These are phyloP conservation scores for Aspergillus carlsbadensis DNA, from an alignment of 495 filamentous ascomycete species.

Conservation along the genomic window DNA sequence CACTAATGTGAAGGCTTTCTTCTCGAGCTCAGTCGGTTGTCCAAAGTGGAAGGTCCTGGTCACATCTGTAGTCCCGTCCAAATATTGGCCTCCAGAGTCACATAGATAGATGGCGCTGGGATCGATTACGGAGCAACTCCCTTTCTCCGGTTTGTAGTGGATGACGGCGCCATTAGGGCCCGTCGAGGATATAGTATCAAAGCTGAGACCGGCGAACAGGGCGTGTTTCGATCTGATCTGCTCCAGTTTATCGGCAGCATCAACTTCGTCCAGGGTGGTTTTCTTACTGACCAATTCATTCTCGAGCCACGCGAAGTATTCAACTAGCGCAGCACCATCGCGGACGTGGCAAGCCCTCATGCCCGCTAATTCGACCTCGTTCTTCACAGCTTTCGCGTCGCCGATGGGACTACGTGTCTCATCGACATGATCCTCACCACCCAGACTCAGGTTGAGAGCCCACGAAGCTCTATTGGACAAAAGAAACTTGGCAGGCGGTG, in stretches of 20 bases:
- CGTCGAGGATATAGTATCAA: constrained; percentile 93
- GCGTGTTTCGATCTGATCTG: constrained; percentile 75
- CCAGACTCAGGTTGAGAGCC: constrained; percentile 84
- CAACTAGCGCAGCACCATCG: constrained; percentile 86
- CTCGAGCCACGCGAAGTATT: constrained; percentile 98
- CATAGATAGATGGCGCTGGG: constrained; percentile 89
- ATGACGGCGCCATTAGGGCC: constrained; percentile 95
- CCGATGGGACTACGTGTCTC: constrained; percentile 83
- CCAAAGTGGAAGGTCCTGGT: constrained; percentile 94
- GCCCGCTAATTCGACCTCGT: constrained; percentile 83
- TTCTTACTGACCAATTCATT: constrained; percentile 76
- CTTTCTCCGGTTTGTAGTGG: constrained; percentile 91
- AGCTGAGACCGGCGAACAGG: constrained; percentile 87
- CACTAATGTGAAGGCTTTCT: constrained; percentile 90
- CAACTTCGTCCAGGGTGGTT: constrained; percentile 78
- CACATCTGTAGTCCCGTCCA: constrained; percentile 95
- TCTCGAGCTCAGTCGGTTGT: constrained; percentile 79
- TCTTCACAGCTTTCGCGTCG: constrained; percentile 98
- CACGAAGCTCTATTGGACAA: constrained; percentile 90
- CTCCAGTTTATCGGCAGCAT: constrained; percentile 88
- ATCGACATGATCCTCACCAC: constrained; percentile 84
- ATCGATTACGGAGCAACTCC: constrained; percentile 80
- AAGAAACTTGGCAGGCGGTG: constrained; percentile 63
- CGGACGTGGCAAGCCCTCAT: constrained; percentile 94
- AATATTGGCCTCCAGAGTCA: constrained; percentile 93